Conservation (phyloP, 2,329 filamentous ascomycete genomes). For the Xylariaceae sp. region DNA sequence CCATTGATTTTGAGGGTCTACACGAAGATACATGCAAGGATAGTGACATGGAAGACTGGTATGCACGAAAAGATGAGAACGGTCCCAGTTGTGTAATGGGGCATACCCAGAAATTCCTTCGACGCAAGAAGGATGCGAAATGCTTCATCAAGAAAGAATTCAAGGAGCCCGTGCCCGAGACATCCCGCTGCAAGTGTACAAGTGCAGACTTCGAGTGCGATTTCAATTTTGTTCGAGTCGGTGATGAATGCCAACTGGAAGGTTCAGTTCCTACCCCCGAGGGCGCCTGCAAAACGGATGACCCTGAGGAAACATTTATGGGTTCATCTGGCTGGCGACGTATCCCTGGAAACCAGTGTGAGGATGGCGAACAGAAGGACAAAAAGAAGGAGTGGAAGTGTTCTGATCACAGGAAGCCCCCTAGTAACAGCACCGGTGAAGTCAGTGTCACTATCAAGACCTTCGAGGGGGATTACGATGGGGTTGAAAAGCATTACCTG, state of each 20-base stretch:
- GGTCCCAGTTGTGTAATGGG: conserved; percentile 91
- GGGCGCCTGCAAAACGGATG: conserved; percentile 61
- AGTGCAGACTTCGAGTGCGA: conserved; percentile 91
- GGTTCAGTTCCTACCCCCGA: conserved; percentile 61
- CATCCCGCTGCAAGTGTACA: conserved; percentile 73
- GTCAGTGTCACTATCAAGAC: conserved; percentile 54
- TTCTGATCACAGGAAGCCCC: conserved; percentile 49
- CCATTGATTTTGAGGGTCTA: conserved; percentile 77
- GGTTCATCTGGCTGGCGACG: conserved; percentile 87
- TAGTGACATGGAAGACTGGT: conserved; percentile 82
- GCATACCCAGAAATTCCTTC: conserved; percentile 78
- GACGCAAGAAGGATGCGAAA: conserved; percentile 79
- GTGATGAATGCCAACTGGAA: conserved; percentile 61
- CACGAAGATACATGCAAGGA: conserved; percentile 73
- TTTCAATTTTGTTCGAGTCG: conserved; percentile 75
- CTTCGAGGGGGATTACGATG: conserved; percentile 55
- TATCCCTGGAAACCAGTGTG: conserved; percentile 78
- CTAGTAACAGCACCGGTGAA: conserved; percentile 56
- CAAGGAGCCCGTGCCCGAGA: conserved; percentile 65
- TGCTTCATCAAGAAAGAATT: conserved; percentile 88
- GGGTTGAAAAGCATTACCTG: conserved; percentile 63
- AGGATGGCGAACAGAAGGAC: conserved; percentile 60
- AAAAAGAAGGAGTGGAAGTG: conserved; percentile 71
- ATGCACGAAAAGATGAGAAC: conserved; percentile 72
- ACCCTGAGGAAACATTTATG: conserved; percentile 66